Evolutionary conservation across 164 flowering plant genomes (phyloP).

Genomic region (Aristolochia fimbriata): DNA sequence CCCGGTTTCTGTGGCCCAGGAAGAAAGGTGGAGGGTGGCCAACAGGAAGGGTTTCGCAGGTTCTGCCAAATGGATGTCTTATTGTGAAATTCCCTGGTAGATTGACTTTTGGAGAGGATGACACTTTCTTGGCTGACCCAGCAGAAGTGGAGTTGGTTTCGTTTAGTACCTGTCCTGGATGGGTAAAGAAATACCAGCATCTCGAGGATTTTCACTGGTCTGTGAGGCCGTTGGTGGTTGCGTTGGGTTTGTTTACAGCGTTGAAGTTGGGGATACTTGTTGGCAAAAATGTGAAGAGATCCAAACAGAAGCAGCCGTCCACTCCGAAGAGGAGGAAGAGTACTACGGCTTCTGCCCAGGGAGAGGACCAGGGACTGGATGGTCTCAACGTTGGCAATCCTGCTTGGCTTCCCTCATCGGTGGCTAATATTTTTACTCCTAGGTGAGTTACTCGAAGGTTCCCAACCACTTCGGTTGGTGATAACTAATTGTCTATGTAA

Average conservation of each 20-base stretch:
- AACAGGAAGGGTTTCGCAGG: slow-evolving; percentile 51
- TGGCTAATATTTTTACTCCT: slow-evolving; percentile 43
- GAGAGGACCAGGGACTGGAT: slow-evolving; percentile 15
- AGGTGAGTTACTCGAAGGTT: slow-evolving; percentile 1
- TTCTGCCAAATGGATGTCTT: slow-evolving; percentile 62
- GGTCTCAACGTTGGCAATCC: slow-evolving; percentile 30
- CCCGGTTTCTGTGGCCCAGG: slow-evolving; percentile 78
- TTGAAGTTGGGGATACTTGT: slow-evolving; percentile 54
- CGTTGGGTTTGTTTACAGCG: slow-evolving; percentile 69
- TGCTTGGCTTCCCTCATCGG: slow-evolving; percentile 54
- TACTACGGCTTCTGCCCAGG: slow-evolving; percentile 14
- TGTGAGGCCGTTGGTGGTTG: slow-evolving; percentile 69
- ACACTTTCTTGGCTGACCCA: slow-evolving; percentile 66
- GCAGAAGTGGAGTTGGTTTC: slow-evolving; percentile 77
- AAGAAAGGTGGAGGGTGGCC: slow-evolving; percentile 58
- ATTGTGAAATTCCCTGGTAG: slow-evolving; percentile 69
- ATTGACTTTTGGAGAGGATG: slow-evolving; percentile 29
- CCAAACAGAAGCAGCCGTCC: slow-evolving; percentile 5
- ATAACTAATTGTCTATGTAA: not conserved
- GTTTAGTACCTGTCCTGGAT: slow-evolving; percentile 40
- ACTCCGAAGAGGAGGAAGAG: slow-evolving; percentile 24
- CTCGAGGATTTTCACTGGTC: slow-evolving; percentile 96
- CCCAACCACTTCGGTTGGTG: too few relatives aligned
- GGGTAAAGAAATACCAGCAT: slow-evolving; percentile 75
- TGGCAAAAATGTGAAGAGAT: slow-evolving; percentile 42